Evolutionary conservation across 176 grass and related monocot species (phyloP), one percentile per base, ranked within the genome.

Genomic region (Poa annua): DNA sequence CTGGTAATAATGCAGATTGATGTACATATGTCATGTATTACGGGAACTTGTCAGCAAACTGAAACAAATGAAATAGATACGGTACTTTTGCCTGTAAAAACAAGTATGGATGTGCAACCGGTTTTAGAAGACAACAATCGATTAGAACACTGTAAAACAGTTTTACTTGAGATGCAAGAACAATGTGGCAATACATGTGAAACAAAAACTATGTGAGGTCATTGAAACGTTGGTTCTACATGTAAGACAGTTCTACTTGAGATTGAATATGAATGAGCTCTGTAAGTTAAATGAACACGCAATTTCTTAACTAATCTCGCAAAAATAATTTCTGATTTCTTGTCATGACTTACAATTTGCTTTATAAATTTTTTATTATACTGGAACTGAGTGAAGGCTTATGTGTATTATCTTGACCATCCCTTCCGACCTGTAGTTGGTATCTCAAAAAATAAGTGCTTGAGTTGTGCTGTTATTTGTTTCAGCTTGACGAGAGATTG

Each of bases 1-100:
- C 35, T 98, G 93, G 91, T 96, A 91, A 73, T 54, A 53, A 8
- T 78, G 24, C 74, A 78, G 81, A 74, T 33, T 73, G 38, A 7
- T 90, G 59, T 88, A 74, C 42, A 86, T 83, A 66, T 48, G 59
- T 48, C 5, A 39, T 51, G 47, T 35, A 20, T 68, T 68, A 11
- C 11, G 9, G 62, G 48, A 81, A 41, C 15, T 19, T 75, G 42
- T 6, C 81, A n/a, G 53, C 1, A 3, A 77, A 76, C 32, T 69
- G 14, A 69, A 69, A 53, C 20, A 60, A 75, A 55, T 49, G 45
- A 66, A 74, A 47, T 73, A 42, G 7, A 56, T 71, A 71, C 65
- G 13, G 51, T 81, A 9, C 8, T 45, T 67, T 24, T 33, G 21
- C 29, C 16, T 33, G 61, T 64, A 8, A 11, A 57, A 64, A 33